Evolutionary conservation across 768 basidiomycete species (phyloP), one percentile per base, ranked within the genome.

Genomic region (Phylloporus rhodoxanthus): DNA sequence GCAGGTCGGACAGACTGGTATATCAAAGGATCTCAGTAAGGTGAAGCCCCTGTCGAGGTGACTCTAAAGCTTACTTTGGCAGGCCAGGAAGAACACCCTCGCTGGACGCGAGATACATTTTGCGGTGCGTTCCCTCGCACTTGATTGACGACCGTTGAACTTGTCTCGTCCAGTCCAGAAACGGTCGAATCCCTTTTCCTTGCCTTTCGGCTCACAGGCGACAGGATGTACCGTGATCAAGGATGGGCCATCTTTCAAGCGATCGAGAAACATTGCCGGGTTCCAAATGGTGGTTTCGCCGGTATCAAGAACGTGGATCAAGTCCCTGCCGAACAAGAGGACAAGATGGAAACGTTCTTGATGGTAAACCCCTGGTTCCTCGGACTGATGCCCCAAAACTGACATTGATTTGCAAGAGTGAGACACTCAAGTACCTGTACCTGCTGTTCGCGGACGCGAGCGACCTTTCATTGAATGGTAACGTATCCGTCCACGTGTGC

Each of bases 301-400:
- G 81, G 81, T 30, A 75, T 97, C 40, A 67, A 84, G 50, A 90
- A 96, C 61, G 94, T 97, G 9, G 90, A 95, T 65, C 75, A 80
- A 52, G 71, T 84, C 9, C 84, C 85, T 0, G 79, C 73, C 2
- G 70, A 72, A 60, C 72, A 78, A 50, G 85, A 91, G 54, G 91
- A 97, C 68, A 85, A 87, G 66, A 95, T 96, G 93, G 93, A 97
- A 70, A 93, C 93, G 11, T 96, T 94, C 72, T 79, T 93, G 68
- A 74, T 96, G 75, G 89, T 88, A 50, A 36, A 20, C 40, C 40
- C 8, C 29, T 47, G 29, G 40, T 45, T 17, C 48, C 37, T 39
- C 38, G 4, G 29, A 33, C 8, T 1, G 13, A 11, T 3, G 21
- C 15, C 15, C 29, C 32, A 17, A 6, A 32, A 19, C 32, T 10